Conservation (phyloP, 805 yeast species). For the Schizosaccharomyces cryophilus region DNA sequence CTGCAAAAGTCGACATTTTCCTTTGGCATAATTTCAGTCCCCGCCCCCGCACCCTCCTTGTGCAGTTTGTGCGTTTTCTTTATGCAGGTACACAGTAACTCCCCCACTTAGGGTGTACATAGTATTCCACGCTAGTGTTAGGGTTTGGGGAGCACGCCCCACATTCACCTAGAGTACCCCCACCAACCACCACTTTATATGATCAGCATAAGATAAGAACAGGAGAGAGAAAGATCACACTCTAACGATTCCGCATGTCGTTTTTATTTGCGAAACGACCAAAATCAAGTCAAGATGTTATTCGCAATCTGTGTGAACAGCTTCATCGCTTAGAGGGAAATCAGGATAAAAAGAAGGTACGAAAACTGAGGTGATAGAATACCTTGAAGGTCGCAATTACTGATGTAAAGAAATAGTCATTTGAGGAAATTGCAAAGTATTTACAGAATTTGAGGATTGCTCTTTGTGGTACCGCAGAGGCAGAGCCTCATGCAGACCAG, state of each 20-base stretch:
- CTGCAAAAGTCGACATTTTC: too few species aligned
- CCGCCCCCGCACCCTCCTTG: too few species aligned
- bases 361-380: conserved; percentile 9
- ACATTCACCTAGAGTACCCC: background rate
- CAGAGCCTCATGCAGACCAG: conserved; percentile 37
- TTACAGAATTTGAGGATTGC: conserved; percentile 39
- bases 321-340: conserved; percentile 17
- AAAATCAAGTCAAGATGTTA: conserved; percentile 67
- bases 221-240: background rate
- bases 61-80: too few species aligned
- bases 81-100: too few species aligned
- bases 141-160: too few species aligned
- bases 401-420: conserved; percentile 15
- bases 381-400: background rate
- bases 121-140: too few species aligned
- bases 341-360: conserved; percentile 18
- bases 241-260: conserved; percentile 31
- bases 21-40: too few species aligned
- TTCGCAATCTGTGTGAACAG: conserved; percentile 50
- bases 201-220: too few species aligned
- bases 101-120: too few species aligned
- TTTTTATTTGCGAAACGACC: conserved; percentile 78
- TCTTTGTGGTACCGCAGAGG: conserved; percentile 36
- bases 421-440: conserved; percentile 50
- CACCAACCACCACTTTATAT: background rate